Evolutionary conservation across 2,329 filamentous ascomycete species (phyloP).

Genomic region (Curvularia spicifera): DNA sequence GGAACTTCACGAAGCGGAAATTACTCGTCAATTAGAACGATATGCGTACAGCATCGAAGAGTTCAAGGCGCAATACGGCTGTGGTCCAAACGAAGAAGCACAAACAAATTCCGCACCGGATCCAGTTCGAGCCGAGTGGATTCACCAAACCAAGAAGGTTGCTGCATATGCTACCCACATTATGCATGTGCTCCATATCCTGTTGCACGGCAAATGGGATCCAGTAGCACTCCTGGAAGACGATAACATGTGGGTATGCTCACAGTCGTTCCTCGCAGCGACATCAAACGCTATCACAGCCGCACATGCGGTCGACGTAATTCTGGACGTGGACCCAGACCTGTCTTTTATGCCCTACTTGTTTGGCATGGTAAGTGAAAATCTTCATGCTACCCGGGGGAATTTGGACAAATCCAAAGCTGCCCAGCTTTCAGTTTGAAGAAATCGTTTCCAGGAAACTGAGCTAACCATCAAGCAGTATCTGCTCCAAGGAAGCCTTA

Average conservation of each 20-base stretch:
- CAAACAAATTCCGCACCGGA: constrained; percentile 47
- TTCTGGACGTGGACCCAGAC: constrained; percentile 88
- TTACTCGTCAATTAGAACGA: constrained; percentile 76
- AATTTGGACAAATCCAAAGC: not conserved
- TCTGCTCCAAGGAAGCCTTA: constrained; percentile 84
- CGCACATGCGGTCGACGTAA: constrained; percentile 83
- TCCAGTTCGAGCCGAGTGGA: constrained; percentile 67
- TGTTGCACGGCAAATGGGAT: constrained; percentile 91
- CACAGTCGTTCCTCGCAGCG: constrained; percentile 82
- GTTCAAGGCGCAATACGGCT: constrained; percentile 61
- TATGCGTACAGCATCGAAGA: constrained; percentile 81
- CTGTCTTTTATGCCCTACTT: constrained; percentile 97
- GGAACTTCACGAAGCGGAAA: constrained; percentile 79
- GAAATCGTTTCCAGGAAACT: not conserved
- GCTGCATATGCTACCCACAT: constrained; percentile 90
- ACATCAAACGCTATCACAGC: constrained; percentile 88
- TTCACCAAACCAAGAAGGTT: constrained; percentile 85
- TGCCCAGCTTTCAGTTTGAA: not conserved
- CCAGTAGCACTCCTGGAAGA: constrained; percentile 89
- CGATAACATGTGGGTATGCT: constrained; percentile 92
- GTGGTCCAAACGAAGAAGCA: constrained; percentile 43
- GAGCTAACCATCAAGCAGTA: constrained; percentile 57
- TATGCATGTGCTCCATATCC: constrained; percentile 91
- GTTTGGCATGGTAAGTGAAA: constrained; percentile 74
- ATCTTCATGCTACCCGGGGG: not conserved